Conservation (phyloP, 345 rosid species). For the Aethionema arabicum region DNA sequence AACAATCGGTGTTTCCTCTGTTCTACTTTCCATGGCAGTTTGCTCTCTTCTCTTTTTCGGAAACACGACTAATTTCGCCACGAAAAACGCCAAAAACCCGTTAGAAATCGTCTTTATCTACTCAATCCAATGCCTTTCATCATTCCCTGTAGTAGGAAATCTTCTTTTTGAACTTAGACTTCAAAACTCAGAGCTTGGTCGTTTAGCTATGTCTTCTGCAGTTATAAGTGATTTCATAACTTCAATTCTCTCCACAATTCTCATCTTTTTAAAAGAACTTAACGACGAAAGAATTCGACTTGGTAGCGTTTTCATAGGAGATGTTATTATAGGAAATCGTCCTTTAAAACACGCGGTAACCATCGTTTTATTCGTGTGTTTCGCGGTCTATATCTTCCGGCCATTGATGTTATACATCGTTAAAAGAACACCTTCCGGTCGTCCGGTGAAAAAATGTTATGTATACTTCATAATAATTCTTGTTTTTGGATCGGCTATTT, state of each 20-base stretch:
- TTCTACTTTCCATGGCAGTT: constrained; percentile 33
- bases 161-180: constrained; percentile 53
- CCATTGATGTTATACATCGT: constrained; percentile 36
- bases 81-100: constrained; percentile 10
- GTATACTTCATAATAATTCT: constrained; percentile 33
- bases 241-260: constrained; percentile 13
- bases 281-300: constrained; percentile 28
- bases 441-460: constrained; percentile 31
- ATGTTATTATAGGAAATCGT: constrained; percentile 27
- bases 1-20: constrained; percentile 34
- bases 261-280: constrained; percentile 28
- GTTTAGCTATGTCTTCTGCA: constrained; percentile 49
- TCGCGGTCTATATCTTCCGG: constrained; percentile 28
- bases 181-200: constrained; percentile 53
- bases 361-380: constrained; percentile 18
- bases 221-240: constrained; percentile 38
- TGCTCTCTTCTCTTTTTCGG: constrained; percentile 31
- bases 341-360: constrained; percentile 27
- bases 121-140: constrained; percentile 34
- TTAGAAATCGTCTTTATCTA: constrained; percentile 25
- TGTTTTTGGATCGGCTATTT: constrained; percentile 28
- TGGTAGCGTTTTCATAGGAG: constrained; percentile 32
- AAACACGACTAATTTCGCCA: constrained; percentile 22
- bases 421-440: constrained; percentile 40
- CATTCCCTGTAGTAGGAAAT: constrained; percentile 42